Conservation (phyloP, 352 stramenopile species). For the Phytophthora niederhauseri region DNA sequence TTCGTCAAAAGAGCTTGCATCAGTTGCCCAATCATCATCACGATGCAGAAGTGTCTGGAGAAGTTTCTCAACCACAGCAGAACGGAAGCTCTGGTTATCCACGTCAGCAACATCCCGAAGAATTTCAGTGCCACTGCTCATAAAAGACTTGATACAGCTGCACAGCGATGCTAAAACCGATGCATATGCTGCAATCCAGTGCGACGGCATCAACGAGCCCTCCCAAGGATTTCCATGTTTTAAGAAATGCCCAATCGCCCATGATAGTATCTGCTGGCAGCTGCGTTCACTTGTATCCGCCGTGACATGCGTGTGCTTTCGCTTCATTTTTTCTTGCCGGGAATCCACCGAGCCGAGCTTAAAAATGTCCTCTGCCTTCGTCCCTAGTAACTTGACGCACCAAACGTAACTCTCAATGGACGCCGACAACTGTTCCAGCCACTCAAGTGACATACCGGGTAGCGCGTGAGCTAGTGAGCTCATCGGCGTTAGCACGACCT, state of each 20-base stretch:
- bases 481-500: conserved; percentile 50
- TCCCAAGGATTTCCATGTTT: conserved; percentile 34
- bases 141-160: conserved; percentile 29
- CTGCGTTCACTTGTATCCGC: conserved; percentile 3
- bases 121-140: conserved; percentile 11
- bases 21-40: conserved; percentile 16
- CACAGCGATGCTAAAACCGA: conserved; percentile 37
- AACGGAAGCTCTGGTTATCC: conserved; percentile 27
- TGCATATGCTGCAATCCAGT: conserved; percentile 33
- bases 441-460: conserved; percentile 40
- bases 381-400: conserved; percentile 54
- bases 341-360: neutral
- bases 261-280: conserved; percentile 39
- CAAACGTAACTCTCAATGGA: conserved; percentile 66
- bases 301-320: conserved; percentile 35
- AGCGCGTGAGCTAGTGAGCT: conserved; percentile 43
- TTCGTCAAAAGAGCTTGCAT: conserved; percentile 18
- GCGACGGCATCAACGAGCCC: conserved; percentile 5
- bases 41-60: conserved; percentile 26
- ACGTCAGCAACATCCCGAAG: conserved; percentile 31
- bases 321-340: conserved; percentile 30
- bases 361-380: conserved; percentile 33
- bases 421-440: conserved; percentile 67
- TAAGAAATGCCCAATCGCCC: conserved; percentile 46
- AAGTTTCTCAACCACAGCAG: conserved; percentile 29